These are phyloP conservation scores for Torulaspora pretoriensis DNA, from an alignment of 1,139 yeast genomes.

Conservation along the genomic window DNA sequence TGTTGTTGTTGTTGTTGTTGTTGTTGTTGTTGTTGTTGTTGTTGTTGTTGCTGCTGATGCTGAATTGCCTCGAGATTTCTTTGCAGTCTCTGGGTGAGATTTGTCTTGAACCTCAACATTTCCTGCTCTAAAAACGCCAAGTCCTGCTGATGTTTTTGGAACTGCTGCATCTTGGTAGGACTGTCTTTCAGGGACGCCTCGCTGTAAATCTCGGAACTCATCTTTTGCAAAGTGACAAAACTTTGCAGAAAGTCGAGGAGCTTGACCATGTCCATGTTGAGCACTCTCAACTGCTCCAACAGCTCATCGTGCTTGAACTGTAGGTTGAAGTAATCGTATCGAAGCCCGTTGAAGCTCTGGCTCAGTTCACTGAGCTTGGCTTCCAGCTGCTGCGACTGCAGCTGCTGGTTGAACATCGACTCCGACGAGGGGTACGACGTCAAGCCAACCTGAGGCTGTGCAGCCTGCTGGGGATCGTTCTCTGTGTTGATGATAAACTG, in stretches of 20 bases:
- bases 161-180: background rate
- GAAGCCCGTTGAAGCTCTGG: constrained; percentile 39
- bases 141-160: constrained; percentile 8
- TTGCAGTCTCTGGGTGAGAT: constrained; percentile 13
- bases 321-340: constrained; percentile 41
- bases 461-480: constrained; percentile 4
- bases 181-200: constrained; percentile 1
- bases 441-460: constrained; percentile 8
- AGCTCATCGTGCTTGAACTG: constrained; percentile 46
- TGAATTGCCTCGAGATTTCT: constrained; percentile 16
- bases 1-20: constrained; percentile 14
- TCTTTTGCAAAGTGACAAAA: constrained; percentile 16
- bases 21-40: constrained; percentile 2
- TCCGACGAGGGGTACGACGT: constrained; percentile 12
- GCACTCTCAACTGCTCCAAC: constrained; percentile 44
- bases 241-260: constrained; percentile 47
- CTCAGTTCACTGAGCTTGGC: constrained; percentile 28
- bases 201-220: constrained; percentile 3
- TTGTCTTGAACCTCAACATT: constrained; percentile 14
- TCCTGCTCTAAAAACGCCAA: constrained; percentile 14
- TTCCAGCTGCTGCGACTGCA: constrained; percentile 11
- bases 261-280: constrained; percentile 49
- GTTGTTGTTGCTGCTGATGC: constrained; percentile 13
- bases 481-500: constrained; percentile 11
- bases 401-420: constrained; percentile 8